Evolutionary conservation across 1,284 basidiomycete species (phyloP).

Genomic region (Chalciporus sp.): DNA sequence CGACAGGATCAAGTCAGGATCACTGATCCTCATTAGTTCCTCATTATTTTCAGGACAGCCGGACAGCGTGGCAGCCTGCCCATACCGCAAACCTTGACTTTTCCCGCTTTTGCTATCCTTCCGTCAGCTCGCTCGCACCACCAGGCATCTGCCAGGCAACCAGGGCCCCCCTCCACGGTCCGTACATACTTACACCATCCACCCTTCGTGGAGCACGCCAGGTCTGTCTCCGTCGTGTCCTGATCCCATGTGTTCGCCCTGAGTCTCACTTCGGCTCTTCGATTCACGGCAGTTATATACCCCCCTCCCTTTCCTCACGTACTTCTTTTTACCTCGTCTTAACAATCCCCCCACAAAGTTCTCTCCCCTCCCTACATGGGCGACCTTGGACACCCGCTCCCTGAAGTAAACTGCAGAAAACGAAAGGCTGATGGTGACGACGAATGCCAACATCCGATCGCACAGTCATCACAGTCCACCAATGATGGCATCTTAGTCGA

Average conservation of each 20-base stretch:
- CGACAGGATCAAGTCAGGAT: constrained; percentile 4
- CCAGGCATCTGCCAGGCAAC: constrained; percentile 36
- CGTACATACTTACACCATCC: neutral
- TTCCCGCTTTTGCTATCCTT: constrained; percentile 29
- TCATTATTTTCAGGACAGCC: constrained; percentile 23
- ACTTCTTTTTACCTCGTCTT: constrained; percentile 22
- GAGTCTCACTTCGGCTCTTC: constrained; percentile 26
- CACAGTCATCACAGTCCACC: constrained; percentile 10
- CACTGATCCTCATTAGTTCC: constrained; percentile 10
- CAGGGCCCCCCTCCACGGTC: constrained; percentile 20
- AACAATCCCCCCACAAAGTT: neutral
- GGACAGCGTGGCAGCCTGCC: constrained; percentile 39
- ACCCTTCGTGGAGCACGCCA: constrained; percentile 16
- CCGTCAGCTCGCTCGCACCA: constrained; percentile 24
- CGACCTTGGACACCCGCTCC: constrained; percentile 33
- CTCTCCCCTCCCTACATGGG: constrained; percentile 23
- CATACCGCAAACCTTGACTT: constrained; percentile 22
- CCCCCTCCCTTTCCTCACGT: constrained; percentile 8
- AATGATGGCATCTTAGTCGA: constrained; percentile 31
- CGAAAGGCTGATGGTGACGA: constrained; percentile 36
- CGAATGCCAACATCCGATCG: constrained; percentile 22
- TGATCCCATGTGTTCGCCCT: constrained; percentile 35
- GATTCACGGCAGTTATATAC: constrained; percentile 28
- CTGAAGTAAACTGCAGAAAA: constrained; percentile 36
- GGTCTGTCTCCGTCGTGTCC: constrained; percentile 33